Evolutionary conservation across 2,329 filamentous ascomycete species (phyloP), one percentile per base, ranked within the genome.

Genomic region (Stemphylium beticola): DNA sequence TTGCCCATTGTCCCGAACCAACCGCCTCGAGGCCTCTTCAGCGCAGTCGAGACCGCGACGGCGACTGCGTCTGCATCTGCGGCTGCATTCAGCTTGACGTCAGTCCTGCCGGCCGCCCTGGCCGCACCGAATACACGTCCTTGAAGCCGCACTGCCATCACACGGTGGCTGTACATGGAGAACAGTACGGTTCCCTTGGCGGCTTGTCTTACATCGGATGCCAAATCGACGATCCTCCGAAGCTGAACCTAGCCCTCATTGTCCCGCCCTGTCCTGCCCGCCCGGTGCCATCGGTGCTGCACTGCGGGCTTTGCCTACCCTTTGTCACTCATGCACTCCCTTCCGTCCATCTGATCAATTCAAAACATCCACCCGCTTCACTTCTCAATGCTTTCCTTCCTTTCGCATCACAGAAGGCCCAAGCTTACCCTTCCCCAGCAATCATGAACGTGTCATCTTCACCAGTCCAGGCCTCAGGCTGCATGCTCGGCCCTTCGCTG

Each of bases 401-500:
- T n/a, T n/a, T 18, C 17, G 14, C 49, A 32, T 17, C 45, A 15
- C 34, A 40, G 11, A 24, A 20, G 41, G 31, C 18, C 42, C 31
- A 39, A 18, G 36, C 49, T 17, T 20, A 31, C 24, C 38, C 31
- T 26, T 36, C 39, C 36, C 42, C 15, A 48, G 51, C 44, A 43
- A 39, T 36, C 33, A 45, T 24, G 17, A 55, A 57, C 38, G 44
- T 58, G 55, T 53, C 56, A 52, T 58, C 24, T 49, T 39, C 7
- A 7, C 40, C 20, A 52, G 37, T 41, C 49, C 53, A 53, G 55
- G 40, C 58, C 55, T 40, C 37, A 20, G 34, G 15, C 49, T 38
- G 38, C 52, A 32, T 44, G 43, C 43, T 55, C 55, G 50, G 57
- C 47, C 54, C 45, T 54, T 49, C 33, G 48, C 32, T 53, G 22